Conservation (phyloP, 176 grass and related monocot species). For the Echinochloa phyllopogon region DNA sequence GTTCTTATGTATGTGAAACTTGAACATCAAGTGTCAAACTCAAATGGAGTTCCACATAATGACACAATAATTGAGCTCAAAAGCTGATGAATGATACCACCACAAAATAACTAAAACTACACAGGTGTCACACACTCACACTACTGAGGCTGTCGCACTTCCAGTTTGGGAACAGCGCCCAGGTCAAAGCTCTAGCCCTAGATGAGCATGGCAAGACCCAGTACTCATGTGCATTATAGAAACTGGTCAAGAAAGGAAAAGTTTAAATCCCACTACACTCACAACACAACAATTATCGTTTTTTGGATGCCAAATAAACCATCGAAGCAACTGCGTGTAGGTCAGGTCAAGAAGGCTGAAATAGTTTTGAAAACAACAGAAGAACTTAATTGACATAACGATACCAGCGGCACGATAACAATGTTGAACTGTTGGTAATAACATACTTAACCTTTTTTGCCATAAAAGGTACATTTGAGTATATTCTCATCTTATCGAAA, state of each 20-base stretch:
- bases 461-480: neutral
- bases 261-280: neutral
- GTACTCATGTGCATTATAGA: neutral
- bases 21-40: neutral
- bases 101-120: constrained; percentile 5
- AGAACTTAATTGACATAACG: neutral
- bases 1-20: neutral
- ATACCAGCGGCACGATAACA: neutral
- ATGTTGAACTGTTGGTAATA: neutral
- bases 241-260: neutral
- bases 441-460: neutral
- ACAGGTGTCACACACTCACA: neutral
- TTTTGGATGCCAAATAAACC: neutral
- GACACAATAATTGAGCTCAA: neutral
- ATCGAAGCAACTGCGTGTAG: constrained; percentile 20
- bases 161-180: neutral
- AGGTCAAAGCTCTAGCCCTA: neutral
- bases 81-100: neutral
- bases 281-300: neutral
- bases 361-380: neutral
- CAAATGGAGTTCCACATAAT: neutral
- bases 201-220: constrained; percentile 1
- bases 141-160: neutral
- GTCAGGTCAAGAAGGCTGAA: neutral
- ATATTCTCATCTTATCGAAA: neutral